Percentiles rank a stretch among this genome's conserved stretches.
Conservation (phyloP, 129 eudicot genomes). For the Silybum marianum region DNA sequence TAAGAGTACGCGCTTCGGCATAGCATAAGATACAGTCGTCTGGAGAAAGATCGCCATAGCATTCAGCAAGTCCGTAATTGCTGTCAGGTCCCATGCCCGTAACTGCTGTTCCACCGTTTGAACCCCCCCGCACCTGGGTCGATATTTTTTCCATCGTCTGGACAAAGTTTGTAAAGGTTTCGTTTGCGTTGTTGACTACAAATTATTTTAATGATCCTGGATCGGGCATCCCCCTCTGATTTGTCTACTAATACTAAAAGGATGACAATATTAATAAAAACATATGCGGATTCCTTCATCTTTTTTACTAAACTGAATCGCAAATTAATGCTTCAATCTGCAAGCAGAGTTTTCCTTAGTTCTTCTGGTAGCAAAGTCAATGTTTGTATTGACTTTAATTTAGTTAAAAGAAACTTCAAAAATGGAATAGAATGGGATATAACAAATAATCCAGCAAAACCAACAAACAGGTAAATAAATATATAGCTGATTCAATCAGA, state of each 20-base stretch:
- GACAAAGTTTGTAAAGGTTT: conserved; percentile 46
- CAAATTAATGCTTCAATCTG: no score
- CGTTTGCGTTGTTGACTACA: conserved; percentile 27
- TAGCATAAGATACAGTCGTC: conserved; percentile 60
- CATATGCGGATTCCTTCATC: background rate
- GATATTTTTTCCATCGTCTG: conserved; percentile 53
- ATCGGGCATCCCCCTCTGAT: conserved; percentile 48
- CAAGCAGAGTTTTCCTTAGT: no score
- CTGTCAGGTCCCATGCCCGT: conserved; percentile 45
- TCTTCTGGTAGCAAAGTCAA: background rate
- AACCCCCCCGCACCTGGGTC: conserved; percentile 35
- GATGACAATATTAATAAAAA: background rate
- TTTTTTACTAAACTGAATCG: background rate
- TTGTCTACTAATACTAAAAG: conserved; percentile 28
- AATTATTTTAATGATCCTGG: conserved; percentile 32
- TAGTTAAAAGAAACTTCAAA: background rate
- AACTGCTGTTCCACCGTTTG: conserved; percentile 42
- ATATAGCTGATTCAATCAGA: no score
- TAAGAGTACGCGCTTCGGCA: conserved; percentile 54
- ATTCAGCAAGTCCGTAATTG: conserved; percentile 53
- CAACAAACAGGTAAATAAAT: no score
- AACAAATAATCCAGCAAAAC: no score
- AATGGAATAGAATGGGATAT: no score
- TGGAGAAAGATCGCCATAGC: conserved; percentile 63
- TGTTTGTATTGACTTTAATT: background rate